phyloP scores from a whole-genome alignment of 257 asterid genomes.

The Jacaranda copaia region DNA sequence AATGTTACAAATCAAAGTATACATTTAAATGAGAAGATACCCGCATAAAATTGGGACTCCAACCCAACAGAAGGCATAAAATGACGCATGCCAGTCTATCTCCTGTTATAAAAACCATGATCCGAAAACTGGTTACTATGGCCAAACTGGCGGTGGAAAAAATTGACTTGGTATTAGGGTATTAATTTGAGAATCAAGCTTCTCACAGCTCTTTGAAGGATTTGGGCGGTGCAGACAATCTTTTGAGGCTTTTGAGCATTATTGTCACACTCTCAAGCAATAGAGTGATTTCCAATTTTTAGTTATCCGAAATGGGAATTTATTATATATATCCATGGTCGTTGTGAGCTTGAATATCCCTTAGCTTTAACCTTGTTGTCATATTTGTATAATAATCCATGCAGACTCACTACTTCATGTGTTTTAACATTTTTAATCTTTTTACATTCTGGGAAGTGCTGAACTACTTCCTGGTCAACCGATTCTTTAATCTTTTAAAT shows the following conservation, averaged over 20 bases:
- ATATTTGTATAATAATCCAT: conserved; percentile 25
- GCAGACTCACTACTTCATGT: conserved; percentile 39
- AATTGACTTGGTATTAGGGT: background rate
- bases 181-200: conserved; percentile 21
- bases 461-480: conserved; percentile 42
- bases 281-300: background rate
- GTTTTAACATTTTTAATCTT: conserved; percentile 4
- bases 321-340: background rate
- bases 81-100: too few species aligned
- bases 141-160: background rate
- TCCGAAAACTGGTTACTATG: background rate
- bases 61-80: too few species aligned
- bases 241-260: conserved; percentile 30
- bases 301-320: background rate
- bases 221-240: conserved; percentile 60
- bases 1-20: too few species aligned
- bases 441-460: conserved; percentile 37
- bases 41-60: too few species aligned
- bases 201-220: conserved; percentile 39
- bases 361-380: conserved; percentile 48
- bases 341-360: conserved; percentile 24
- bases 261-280: conserved; percentile 30
- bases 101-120: too few species aligned
- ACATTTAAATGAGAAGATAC: too few species aligned
- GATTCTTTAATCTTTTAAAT: conserved; percentile 27